Evolutionary conservation across 257 asterid genomes (phyloP), one percentile per base, ranked within the genome.

Genomic region (Primulina eburnea): DNA sequence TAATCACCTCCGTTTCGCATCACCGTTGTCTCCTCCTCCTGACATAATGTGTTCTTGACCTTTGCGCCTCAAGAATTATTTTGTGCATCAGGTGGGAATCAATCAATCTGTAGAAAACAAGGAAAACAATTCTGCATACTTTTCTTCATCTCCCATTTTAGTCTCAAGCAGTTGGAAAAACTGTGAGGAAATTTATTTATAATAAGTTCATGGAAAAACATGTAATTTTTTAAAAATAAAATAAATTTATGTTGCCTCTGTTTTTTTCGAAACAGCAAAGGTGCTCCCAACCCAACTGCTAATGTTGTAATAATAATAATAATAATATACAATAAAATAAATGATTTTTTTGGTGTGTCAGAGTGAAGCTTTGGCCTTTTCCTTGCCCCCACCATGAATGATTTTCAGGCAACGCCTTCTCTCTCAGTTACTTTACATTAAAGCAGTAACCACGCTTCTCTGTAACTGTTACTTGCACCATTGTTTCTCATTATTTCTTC

Each of bases 1-100:
- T 4, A 65, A 78, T 65, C 58, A 80, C 88, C 80, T 53, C 71
- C 33, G 65, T 6, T 53, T 43, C 64, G 40, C 64, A 69, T 67
- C 76, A 53, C 81, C 81, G 72, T 79, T 74, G 71, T 67, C 84
- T 59, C 53, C 84, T 62, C 53, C 69, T 63, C 47, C 77, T 29
- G 65, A 17, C 85, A 81, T 81, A 75, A 62, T 70, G 68, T 43
- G 10, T 8, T 8, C 7, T 72, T 29, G 16, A 37, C 47, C 71
- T 59, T 65, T 38, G 55, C 20, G 47, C 16, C 16, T 68, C 47
- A 5, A 50, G 57, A 16, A 1, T 14, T 50, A 0, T 50, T 17
- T 3, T 16, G 57, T 1, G 57, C 57, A 50, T 50, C 53, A 43
- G 53, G 53, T 43, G 53, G 53, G 3, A 33, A 50, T 16, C 57